These are phyloP conservation scores for Serendipita sp. DNA, from an alignment of 768 basidiomycete genomes.

Conservation along the genomic window DNA sequence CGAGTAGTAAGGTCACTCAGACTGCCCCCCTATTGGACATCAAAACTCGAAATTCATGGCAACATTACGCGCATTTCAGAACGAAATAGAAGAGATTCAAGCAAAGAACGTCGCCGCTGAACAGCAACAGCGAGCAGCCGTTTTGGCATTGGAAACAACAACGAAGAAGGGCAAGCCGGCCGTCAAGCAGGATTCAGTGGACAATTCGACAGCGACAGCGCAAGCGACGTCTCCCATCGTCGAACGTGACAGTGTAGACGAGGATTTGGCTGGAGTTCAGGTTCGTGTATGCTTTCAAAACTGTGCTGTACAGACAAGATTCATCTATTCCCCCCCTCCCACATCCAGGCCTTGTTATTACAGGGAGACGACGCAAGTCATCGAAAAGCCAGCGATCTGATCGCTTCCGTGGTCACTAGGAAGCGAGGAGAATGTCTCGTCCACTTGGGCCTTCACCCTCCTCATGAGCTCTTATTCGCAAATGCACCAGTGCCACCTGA, in stretches of 20 bases:
- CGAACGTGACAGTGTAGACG: constrained; percentile 15
- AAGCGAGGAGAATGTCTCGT: constrained; percentile 60
- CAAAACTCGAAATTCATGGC: not conserved
- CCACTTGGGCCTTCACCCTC: constrained; percentile 53
- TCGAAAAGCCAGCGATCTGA: constrained; percentile 42
- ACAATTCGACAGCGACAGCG: constrained; percentile 15
- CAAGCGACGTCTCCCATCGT: not conserved
- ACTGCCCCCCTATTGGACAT: no score
- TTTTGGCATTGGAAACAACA: constrained; percentile 17
- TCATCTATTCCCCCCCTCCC: not conserved
- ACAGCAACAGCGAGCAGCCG: constrained; percentile 37
- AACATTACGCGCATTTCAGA: constrained; percentile 30
- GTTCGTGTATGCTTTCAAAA: constrained; percentile 20
- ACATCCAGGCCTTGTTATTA: constrained; percentile 18
- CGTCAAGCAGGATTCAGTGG: constrained; percentile 11
- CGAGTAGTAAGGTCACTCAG: no score
- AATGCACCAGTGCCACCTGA: constrained; percentile 5
- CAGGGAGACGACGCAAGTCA: constrained; percentile 28
- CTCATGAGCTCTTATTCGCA: constrained; percentile 37
- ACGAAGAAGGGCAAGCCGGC: constrained; percentile 28
- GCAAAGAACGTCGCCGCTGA: constrained; percentile 36
- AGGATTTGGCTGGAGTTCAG: constrained; percentile 41
- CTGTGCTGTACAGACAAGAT: constrained; percentile 15
- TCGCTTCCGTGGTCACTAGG: constrained; percentile 52
- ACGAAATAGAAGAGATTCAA: constrained; percentile 63